A percentile compares a stretch with the other conserved stretches of the same genome.
Conservation (phyloP, 2,329 filamentous ascomycete species). For the Pseudogymnoascus sp. region DNA sequence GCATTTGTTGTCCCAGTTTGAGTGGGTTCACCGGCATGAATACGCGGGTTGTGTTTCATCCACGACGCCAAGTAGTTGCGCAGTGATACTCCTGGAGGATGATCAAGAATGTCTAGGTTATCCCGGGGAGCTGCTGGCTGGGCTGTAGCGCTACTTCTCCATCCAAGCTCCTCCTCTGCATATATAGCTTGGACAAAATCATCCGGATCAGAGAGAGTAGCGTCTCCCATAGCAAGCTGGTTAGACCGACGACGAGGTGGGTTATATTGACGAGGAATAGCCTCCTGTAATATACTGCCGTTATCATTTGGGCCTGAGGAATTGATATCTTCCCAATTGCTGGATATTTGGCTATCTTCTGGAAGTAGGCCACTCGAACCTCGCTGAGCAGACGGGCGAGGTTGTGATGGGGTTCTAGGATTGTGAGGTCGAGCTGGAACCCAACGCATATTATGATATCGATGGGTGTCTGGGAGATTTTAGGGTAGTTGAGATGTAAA, state of each 20-base stretch:
- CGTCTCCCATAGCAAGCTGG: background rate
- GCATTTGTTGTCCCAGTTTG: background rate
- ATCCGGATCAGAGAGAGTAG: background rate
- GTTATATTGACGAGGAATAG: background rate
- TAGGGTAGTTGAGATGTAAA: background rate
- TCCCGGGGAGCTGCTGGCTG: background rate
- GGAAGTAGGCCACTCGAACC: background rate
- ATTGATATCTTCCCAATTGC: background rate
- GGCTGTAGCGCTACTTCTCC: background rate
- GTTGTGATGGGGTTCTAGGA: background rate
- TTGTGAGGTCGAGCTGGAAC: background rate
- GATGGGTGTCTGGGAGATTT: background rate
- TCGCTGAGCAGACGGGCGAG: background rate
- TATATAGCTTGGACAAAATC: background rate
- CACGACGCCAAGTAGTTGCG: background rate
- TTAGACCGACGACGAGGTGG: background rate
- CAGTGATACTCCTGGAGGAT: background rate
- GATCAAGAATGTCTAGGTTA: background rate
- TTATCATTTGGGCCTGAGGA: background rate
- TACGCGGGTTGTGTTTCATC: background rate
- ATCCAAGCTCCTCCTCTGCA: background rate
- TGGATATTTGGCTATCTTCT: background rate
- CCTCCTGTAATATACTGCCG: background rate
- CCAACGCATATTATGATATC: conserved; percentile 1
- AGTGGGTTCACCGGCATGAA: background rate